Conservation (phyloP, 352 stramenopile species). For the Plasmopara viticola region DNA sequence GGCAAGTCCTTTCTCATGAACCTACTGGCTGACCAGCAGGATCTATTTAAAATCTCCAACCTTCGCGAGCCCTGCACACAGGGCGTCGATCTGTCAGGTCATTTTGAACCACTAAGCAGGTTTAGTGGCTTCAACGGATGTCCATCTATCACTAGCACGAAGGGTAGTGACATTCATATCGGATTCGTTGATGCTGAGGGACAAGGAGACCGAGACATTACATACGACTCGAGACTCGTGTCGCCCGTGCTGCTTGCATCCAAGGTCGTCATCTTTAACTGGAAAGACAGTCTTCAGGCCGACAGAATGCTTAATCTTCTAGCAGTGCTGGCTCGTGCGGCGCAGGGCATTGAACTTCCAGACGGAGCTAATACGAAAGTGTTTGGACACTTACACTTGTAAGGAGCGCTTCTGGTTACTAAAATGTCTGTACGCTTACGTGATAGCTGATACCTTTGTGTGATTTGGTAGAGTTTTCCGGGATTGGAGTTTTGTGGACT, state of each 20-base stretch:
- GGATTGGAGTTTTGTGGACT: constrained; percentile 87
- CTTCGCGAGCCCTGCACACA: constrained; percentile 80
- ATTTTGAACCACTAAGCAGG: constrained; percentile 58
- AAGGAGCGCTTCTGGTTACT: constrained; percentile 10
- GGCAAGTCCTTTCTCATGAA: constrained; percentile 88
- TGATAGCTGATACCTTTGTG: constrained; percentile 2
- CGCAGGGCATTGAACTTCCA: constrained; percentile 72
- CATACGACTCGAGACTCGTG: constrained; percentile 79
- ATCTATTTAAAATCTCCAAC: constrained; percentile 86
- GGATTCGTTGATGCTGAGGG: constrained; percentile 83
- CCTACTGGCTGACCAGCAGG: constrained; percentile 76
- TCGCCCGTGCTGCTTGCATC: constrained; percentile 79
- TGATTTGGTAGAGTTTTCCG: constrained; percentile 56
- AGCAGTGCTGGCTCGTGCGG: constrained; percentile 67
- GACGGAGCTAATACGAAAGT: constrained; percentile 76
- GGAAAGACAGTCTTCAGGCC: constrained; percentile 82
- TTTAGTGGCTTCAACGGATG: constrained; percentile 76
- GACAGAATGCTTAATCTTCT: constrained; percentile 83
- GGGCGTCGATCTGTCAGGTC: constrained; percentile 72
- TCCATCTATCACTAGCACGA: constrained; percentile 23
- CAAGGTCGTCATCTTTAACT: constrained; percentile 87
- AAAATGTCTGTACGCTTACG: background rate
- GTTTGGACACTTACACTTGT: constrained; percentile 86
- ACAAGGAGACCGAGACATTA: constrained; percentile 82
- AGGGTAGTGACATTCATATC: constrained; percentile 47